Evolutionary conservation across 1,284 basidiomycete species (phyloP).

Genomic region (Leccinum solheimii): DNA sequence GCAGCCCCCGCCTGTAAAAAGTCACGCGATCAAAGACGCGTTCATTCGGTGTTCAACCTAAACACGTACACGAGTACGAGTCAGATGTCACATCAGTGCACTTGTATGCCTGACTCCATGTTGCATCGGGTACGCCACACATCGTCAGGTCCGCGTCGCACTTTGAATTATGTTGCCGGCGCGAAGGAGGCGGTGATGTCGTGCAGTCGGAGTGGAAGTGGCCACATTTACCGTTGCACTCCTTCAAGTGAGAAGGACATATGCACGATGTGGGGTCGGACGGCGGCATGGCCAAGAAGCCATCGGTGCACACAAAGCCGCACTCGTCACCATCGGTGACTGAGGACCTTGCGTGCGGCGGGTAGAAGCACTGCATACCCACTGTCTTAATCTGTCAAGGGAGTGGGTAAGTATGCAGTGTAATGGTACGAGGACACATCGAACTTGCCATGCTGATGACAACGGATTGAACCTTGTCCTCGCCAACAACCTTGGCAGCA

Average conservation of each 20-base stretch:
- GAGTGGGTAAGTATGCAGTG: background rate
- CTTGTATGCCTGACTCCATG: slow-evolving; percentile 21
- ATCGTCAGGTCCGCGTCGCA: background rate
- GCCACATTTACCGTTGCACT: slow-evolving; percentile 25
- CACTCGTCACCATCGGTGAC: background rate
- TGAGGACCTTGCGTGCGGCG: background rate
- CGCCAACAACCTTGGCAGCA: background rate
- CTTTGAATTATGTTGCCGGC: slow-evolving; percentile 13
- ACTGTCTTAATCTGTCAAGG: background rate
- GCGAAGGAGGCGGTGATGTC: slow-evolving; percentile 14
- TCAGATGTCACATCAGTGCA: slow-evolving; percentile 23
- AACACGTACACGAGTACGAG: slow-evolving; percentile 17
- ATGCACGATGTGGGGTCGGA: background rate
- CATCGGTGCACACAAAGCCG: background rate
- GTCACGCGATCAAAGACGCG: background rate
- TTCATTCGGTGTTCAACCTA: background rate
- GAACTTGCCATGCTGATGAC: no score
- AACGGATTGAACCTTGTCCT: no score
- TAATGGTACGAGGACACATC: no score
- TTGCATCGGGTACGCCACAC: background rate
- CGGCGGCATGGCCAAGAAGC: background rate
- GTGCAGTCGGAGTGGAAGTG: slow-evolving; percentile 12
- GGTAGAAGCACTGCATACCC: background rate
- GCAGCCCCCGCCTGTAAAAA: slow-evolving; percentile 25
- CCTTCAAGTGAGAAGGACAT: slow-evolving; percentile 20